These are phyloP conservation scores for Dalbergia oliveri DNA, from an alignment of 306 rosid species.

Conservation along the genomic window DNA sequence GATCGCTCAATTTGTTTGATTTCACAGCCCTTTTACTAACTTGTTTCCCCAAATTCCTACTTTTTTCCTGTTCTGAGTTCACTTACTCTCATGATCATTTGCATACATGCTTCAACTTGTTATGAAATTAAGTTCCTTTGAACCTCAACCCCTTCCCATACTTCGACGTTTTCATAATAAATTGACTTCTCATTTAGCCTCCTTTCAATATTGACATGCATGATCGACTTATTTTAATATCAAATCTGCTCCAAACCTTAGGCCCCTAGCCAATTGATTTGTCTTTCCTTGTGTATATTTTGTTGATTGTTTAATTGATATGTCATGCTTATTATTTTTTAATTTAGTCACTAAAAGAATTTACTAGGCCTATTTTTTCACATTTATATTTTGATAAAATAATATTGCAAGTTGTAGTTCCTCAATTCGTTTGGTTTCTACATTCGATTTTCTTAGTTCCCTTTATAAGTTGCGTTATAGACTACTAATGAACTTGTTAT, in stretches of 20 bases:
- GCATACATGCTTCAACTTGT: background rate
- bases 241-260: background rate
- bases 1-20: conserved; percentile 10
- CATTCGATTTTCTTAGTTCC: no score
- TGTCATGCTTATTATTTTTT: background rate
- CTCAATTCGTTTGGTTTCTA: no score
- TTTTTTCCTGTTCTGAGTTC: background rate
- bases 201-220: background rate
- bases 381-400: background rate
- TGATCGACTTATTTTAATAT: background rate
- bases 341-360: background rate
- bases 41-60: background rate
- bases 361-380: background rate
- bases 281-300: background rate
- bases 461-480: no score
- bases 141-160: background rate
- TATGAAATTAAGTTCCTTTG: background rate
- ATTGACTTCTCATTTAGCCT: background rate
- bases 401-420: no score
- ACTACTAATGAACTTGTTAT: no score
- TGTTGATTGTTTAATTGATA: background rate
- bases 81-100: background rate
- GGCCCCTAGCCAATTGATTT: background rate
- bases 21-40: background rate
- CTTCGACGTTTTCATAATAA: background rate